Evolutionary conservation across 1,139 yeast genomes (phyloP), one percentile per base, ranked within the genome.

Genomic region (Williopsis jadinii): DNA sequence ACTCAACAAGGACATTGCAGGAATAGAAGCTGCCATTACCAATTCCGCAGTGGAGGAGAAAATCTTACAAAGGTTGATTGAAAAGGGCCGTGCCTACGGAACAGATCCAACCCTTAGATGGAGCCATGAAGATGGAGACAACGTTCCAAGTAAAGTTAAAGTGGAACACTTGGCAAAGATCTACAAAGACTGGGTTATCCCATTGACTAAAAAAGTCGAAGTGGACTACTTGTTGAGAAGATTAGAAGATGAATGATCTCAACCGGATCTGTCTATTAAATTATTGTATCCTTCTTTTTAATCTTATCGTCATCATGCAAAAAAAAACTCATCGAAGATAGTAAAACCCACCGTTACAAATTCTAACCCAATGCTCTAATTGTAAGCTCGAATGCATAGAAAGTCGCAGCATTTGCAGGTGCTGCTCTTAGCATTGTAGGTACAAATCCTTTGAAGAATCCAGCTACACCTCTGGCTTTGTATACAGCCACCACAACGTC

Each of bases 391-490:
- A 90, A 90, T 10, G 94, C 87, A 41, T 87, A 85, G 66, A 90
- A 90, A 1, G 97, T 90, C 29, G 95, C 95, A 41, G 96, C 97
- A 58, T 90, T 90, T 15, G 95, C 97, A 4, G 97, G 97, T 2
- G 95, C 95, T 41, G 97, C 97, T 64, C 97, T 81, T 52, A 90
- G 68, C 51, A 90, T 78, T 2, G 97, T 88, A 38, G 97, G 96
- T 19, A 83, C 63, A 59, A 88, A 87, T 1, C 97, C 97, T 63
- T 83, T 80, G 64, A 85, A 82, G 58, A 90, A 85, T 0, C 95
- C 95, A 51, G 68, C 69, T 38, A 79, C 50, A 29, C 97, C 97
- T 40, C 70, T 67, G 9, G 70, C 71, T 36, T 60, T 61, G 60
- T 67, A 72, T 14, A 86, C 71, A 48, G 73, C 72, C 45, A 60